Conservation (phyloP, 108 stramenopile species). For the Fistulifera solaris region DNA sequence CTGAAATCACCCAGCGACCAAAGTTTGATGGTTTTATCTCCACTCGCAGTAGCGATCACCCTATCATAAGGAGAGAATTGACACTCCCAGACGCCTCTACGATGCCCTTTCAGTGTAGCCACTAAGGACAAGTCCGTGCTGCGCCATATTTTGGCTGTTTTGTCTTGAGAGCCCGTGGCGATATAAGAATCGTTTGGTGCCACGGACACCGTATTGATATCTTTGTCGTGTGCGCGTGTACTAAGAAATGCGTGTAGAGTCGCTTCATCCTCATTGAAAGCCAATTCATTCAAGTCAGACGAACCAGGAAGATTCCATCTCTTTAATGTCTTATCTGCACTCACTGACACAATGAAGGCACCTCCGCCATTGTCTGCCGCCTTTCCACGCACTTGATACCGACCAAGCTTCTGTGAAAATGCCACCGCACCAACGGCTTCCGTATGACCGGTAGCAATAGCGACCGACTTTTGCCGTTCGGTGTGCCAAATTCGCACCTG, state of each 20-base stretch:
- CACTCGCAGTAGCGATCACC: slow-evolving; percentile 87
- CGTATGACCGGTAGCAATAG: slow-evolving; percentile 75
- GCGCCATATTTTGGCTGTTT: slow-evolving; percentile 87
- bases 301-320: slow-evolving; percentile 84
- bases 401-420: slow-evolving; percentile 61
- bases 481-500: slow-evolving; percentile 75
- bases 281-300: slow-evolving; percentile 26
- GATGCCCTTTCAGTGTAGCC: slow-evolving; percentile 89
- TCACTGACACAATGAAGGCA: slow-evolving; percentile 84
- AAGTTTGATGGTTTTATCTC: slow-evolving; percentile 89
- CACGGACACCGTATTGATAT: slow-evolving; percentile 90
- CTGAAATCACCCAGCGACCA: slow-evolving; percentile 88
- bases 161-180: slow-evolving; percentile 95
- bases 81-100: slow-evolving; percentile 94
- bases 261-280: slow-evolving; percentile 8
- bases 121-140: slow-evolving; percentile 62
- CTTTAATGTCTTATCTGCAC: slow-evolving; percentile 89
- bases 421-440: slow-evolving; percentile 80
- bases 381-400: slow-evolving; percentile 77
- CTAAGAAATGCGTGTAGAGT: slow-evolving; percentile 40
- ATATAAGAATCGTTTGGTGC: slow-evolving; percentile 94
- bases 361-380: slow-evolving; percentile 77
- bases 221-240: slow-evolving; percentile 81
- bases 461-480: slow-evolving; percentile 36
- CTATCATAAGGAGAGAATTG: slow-evolving; percentile 90